A percentile compares a stretch with the other conserved stretches of the same genome.
phyloP scores from a whole-genome alignment of 345 rosid genomes.

The Psidium guajava region DNA sequence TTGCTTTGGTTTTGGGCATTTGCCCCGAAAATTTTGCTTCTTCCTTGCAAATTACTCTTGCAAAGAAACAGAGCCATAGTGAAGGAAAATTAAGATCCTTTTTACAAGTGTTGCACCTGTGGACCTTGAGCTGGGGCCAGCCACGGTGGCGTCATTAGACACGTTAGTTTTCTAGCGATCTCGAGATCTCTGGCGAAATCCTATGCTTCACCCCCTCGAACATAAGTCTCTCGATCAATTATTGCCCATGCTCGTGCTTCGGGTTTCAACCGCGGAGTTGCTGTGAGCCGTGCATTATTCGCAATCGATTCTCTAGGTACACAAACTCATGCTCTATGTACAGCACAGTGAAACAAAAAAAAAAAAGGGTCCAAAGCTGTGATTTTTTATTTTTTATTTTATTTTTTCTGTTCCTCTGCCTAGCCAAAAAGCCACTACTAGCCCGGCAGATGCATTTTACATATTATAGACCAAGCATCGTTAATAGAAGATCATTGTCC shows the following conservation, averaged over 20 bases:
- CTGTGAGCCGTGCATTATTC: not conserved
- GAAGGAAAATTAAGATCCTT: not conserved
- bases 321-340: no score
- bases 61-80: not conserved
- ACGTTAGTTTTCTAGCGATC: fast-evolving
- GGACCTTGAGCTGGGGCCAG: not conserved
- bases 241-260: not conserved
- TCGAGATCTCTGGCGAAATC: not conserved
- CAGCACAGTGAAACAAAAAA: not conserved
- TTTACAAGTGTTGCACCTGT: not conserved
- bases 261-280: not conserved
- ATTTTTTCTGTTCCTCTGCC: not conserved
- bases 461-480: not conserved
- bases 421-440: not conserved
- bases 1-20: not conserved
- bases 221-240: not conserved
- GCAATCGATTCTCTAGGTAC: not conserved
- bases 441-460: not conserved
- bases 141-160: not conserved
- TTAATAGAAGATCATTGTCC: not conserved
- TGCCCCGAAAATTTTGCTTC: not conserved
- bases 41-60: not conserved
- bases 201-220: not conserved
- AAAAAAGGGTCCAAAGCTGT: not conserved
- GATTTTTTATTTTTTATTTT: no score